phyloP scores from a whole-genome alignment of 345 rosid genomes.

The Pelargonium nanum region DNA sequence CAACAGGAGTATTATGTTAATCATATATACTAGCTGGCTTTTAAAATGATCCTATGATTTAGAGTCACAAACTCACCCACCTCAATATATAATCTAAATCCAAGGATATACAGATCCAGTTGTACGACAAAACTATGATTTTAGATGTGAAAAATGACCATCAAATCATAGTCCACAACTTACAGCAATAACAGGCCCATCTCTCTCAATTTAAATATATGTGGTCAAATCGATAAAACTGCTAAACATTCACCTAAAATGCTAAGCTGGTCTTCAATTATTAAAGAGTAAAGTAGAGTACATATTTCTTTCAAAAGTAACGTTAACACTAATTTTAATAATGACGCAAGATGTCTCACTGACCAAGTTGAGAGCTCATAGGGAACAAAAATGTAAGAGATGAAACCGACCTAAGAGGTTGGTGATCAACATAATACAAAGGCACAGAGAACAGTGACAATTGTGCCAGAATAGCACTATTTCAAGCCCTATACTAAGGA shows the following conservation, averaged over 20 bases:
- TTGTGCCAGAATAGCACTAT: neutral
- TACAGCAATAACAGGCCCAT: too few species aligned
- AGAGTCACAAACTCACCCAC: neutral
- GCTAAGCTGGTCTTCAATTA: too few species aligned
- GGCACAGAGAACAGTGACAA: neutral
- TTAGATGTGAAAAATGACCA: neutral
- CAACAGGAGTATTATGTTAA: neutral
- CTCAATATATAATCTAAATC: neutral
- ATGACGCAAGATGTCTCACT: neutral
- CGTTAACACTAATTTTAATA: neutral
- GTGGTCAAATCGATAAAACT: neutral
- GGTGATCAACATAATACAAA: neutral
- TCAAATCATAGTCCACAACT: too few species aligned
- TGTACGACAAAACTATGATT: neutral
- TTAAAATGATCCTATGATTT: neutral
- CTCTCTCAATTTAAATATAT: too few species aligned
- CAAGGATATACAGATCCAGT: neutral
- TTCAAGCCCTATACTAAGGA: neutral
- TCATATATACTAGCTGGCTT: neutral
- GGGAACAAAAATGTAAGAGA: too few species aligned
- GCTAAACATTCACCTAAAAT: too few species aligned
- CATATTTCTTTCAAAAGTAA: neutral
- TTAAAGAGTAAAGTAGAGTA: too few species aligned
- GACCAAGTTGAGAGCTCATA: neutral
- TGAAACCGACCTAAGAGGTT: neutral